These are phyloP conservation scores for Elaeis guineensis DNA, from an alignment of 176 grass and related monocot genomes.

Conservation along the genomic window DNA sequence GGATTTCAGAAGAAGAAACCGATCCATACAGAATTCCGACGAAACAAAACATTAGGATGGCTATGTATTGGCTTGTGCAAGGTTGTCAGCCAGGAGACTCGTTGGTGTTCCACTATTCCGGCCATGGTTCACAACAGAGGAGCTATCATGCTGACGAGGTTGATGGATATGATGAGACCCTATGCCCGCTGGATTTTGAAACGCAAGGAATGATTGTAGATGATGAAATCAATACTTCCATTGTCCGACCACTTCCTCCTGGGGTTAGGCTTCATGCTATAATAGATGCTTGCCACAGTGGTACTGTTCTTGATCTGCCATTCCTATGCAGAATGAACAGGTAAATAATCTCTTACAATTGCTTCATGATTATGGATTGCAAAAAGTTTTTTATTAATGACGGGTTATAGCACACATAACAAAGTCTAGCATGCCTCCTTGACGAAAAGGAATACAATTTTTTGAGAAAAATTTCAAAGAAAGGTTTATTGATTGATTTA, in stretches of 20 bases:
- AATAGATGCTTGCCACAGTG: constrained; percentile 95
- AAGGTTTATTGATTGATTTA: no score
- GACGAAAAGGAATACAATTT: no score
- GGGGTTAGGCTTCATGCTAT: constrained; percentile 94
- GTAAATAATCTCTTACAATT: constrained; percentile 20
- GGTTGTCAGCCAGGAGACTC: constrained; percentile 91
- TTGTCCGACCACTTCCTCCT: constrained; percentile 72
- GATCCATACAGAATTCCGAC: constrained; percentile 87
- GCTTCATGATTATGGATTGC: no score
- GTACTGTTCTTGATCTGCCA: constrained; percentile 85
- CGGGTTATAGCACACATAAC: no score
- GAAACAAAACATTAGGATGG: constrained; percentile 88
- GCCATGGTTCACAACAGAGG: constrained; percentile 89
- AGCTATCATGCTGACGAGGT: constrained; percentile 75
- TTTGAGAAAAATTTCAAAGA: no score
- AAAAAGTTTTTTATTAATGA: no score
- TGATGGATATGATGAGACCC: constrained; percentile 87
- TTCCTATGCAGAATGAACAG: constrained; percentile 90
- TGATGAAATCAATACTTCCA: constrained; percentile 73
- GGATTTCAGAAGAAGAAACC: constrained; percentile 78
- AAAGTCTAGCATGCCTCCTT: no score
- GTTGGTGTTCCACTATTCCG: constrained; percentile 95
- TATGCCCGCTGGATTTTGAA: constrained; percentile 94
- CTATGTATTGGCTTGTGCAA: constrained; percentile 93
- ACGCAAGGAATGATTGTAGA: constrained; percentile 98